phyloP scores from a whole-genome alignment of 176 grass and related monocot genomes.

The Paspalum vaginatum region DNA sequence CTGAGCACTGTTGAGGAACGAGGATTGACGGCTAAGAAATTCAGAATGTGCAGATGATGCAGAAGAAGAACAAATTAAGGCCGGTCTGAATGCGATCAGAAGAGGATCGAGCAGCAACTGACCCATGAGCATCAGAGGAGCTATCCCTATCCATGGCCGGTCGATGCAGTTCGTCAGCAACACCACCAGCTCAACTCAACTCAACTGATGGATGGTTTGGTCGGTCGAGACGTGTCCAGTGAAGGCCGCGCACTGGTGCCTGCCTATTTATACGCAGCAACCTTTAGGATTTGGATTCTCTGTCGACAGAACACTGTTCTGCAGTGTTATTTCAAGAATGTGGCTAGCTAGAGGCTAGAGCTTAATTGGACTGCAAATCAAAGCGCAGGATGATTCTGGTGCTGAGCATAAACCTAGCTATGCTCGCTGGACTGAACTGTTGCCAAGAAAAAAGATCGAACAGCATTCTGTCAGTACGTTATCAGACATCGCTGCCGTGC shows the following conservation, averaged over 20 bases:
- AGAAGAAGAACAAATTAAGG: too few relatives aligned
- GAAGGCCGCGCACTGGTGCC: not conserved
- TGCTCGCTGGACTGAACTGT: not conserved
- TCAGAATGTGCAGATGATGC: not conserved
- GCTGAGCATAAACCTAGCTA: too few relatives aligned
- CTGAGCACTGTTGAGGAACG: not conserved
- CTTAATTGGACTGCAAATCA: not conserved
- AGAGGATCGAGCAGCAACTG: not conserved
- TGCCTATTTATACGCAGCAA: constrained; percentile 38
- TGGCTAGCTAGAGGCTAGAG: not conserved
- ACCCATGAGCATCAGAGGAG: constrained; percentile 37
- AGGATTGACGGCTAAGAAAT: not conserved
- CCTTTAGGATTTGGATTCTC: not conserved
- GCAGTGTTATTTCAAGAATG: not conserved
- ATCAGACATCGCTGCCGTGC: not conserved
- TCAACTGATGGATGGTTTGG: not conserved
- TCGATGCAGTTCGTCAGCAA: not conserved
- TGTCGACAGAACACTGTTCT: not conserved
- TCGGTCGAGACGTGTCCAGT: not conserved
- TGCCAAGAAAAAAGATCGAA: not conserved
- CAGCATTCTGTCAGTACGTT: not conserved
- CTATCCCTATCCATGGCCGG: constrained; percentile 38
- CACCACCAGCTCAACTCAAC: not conserved
- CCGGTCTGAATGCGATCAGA: too few relatives aligned
- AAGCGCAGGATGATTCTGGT: not conserved